These are phyloP conservation scores for Leptographium flavum DNA, from an alignment of 2,329 filamentous ascomycete species.

Conservation along the genomic window DNA sequence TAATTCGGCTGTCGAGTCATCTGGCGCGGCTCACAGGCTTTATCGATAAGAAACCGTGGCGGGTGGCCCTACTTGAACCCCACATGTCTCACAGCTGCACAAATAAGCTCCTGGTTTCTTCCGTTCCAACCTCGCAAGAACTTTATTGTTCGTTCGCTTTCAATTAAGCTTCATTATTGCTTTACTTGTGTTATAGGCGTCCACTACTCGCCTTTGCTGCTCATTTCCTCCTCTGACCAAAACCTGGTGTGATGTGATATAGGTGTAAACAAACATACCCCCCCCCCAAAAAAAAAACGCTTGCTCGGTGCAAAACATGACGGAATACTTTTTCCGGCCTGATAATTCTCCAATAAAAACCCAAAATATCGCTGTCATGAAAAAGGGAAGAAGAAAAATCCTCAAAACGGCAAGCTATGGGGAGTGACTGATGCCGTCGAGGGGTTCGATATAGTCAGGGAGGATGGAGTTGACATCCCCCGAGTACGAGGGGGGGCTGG, in stretches of 20 bases:
- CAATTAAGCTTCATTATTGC: background rate
- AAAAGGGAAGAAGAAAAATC: background rate
- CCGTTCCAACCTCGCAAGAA: no score
- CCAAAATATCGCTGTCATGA: background rate
- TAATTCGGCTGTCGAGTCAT: slow-evolving; percentile 1
- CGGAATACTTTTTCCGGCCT: background rate
- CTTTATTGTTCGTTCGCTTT: background rate
- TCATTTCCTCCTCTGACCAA: no score
- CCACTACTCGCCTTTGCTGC: slow-evolving; percentile 3
- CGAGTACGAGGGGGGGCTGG: slow-evolving; percentile 61
- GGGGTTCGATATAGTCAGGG: slow-evolving; percentile 25
- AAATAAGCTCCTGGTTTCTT: no score
- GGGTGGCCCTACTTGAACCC: no score
- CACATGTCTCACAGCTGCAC: no score
- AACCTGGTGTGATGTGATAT: background rate
- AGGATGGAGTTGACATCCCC: slow-evolving; percentile 17
- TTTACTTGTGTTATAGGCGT: background rate
- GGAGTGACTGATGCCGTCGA: slow-evolving; percentile 14
- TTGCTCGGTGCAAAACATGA: background rate
- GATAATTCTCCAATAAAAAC: no score
- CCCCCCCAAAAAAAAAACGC: no score
- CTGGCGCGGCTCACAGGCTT: background rate
- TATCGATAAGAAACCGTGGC: slow-evolving; percentile 6
- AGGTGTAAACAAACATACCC: background rate
- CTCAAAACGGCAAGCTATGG: background rate